These are phyloP conservation scores for Xylaria palmicola DNA, from an alignment of 495 filamentous ascomycete genomes.

Conservation along the genomic window DNA sequence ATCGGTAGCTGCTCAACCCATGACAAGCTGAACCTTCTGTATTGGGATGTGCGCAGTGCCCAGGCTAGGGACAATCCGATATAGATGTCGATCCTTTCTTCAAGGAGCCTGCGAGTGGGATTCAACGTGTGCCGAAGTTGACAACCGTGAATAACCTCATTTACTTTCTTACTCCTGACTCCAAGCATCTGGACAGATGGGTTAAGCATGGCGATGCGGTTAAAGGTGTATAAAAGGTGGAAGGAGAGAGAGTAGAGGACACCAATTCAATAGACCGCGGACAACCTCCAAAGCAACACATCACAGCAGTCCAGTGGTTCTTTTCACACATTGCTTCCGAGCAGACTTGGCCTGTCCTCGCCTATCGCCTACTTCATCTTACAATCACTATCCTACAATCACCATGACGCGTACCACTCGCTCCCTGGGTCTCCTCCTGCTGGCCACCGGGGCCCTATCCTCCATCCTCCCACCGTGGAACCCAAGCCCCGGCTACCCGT, in stretches of 20 bases:
- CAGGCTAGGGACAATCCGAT: background rate
- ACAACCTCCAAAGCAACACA: too few relatives aligned
- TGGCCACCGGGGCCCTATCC: slow-evolving; percentile 18
- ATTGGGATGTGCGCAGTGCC: background rate
- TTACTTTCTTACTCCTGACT: too few relatives aligned
- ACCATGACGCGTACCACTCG: background rate
- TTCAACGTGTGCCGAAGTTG: background rate
- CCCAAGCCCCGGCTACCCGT: background rate
- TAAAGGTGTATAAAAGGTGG: background rate
- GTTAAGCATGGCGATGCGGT: background rate
- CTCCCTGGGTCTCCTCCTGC: slow-evolving; percentile 5
- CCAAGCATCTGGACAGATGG: too few relatives aligned
- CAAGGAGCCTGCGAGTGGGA: background rate
- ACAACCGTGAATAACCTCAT: background rate
- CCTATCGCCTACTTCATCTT: too few relatives aligned
- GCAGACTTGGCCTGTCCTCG: background rate
- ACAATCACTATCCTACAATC: background rate
- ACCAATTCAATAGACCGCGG: too few relatives aligned
- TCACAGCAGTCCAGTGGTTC: too few relatives aligned
- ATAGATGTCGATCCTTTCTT: background rate
- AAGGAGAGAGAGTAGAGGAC: too few relatives aligned
- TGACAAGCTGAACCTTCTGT: background rate
- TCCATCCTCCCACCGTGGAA: slow-evolving; percentile 12
- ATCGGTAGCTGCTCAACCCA: background rate
- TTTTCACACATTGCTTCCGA: background rate